Conservation (phyloP, 1,139 yeast genomes). For the Suhomyces taliae region DNA sequence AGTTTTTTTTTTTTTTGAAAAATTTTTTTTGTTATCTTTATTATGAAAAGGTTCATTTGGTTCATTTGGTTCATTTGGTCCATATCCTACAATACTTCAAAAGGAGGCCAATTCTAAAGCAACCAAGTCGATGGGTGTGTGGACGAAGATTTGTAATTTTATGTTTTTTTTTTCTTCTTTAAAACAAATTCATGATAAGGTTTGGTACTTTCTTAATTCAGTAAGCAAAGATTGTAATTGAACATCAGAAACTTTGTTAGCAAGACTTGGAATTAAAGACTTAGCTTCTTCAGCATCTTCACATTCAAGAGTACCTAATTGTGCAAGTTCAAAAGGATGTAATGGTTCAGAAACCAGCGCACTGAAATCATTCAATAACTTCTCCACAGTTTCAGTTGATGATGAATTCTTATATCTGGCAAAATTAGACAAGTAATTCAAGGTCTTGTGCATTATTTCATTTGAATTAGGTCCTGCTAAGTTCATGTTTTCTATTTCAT, state of each 20-base stretch:
- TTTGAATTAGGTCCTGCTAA: conserved; percentile 62
- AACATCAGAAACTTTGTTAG: conserved; percentile 77
- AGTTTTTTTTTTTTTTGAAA: no score
- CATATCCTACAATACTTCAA: no score
- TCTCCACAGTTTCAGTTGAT: conserved; percentile 91
- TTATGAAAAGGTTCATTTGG: no score
- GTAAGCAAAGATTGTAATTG: conserved; percentile 85
- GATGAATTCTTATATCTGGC: conserved; percentile 90
- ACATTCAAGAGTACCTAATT: conserved; percentile 88
- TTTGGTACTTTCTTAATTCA: conserved; percentile 70
- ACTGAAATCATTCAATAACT: conserved; percentile 68
- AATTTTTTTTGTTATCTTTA: no score
- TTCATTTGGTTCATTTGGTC: no score
- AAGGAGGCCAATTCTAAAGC: no score
- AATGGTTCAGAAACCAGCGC: conserved; percentile 57
- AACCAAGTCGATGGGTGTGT: no score
- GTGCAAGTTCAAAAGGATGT: conserved; percentile 96
- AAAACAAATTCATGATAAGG: conserved; percentile 30
- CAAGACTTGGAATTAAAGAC: conserved; percentile 85
- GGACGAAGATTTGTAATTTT: no score
- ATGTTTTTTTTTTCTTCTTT: not conserved
- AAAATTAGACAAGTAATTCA: conserved; percentile 82
- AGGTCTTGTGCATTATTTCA: conserved; percentile 85
- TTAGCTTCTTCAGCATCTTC: conserved; percentile 98
- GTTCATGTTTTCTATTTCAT: conserved; percentile 65